Base-by-base conservation (phyloP, 1,284 basidiomycete species). In the Malassezia caprae region DNA sequence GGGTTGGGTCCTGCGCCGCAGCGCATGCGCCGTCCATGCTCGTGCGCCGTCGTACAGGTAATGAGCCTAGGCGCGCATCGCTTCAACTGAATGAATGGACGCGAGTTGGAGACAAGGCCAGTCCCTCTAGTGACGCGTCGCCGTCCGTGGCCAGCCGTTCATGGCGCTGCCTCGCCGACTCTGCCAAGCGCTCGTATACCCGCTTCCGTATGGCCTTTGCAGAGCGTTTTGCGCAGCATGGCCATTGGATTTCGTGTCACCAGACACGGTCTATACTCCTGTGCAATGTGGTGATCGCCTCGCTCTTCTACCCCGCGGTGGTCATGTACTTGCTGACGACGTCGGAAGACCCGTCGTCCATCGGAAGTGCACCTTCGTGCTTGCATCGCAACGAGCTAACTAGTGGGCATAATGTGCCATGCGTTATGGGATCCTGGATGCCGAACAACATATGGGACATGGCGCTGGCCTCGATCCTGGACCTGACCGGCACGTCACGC, bases 251-350 rank as follows among this genome's bases (percentile, higher is more conserved):
- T 40, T 68, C 70, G 17, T 57, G 58, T 5, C 87, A 89, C 73
- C 88, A 94, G 78, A 91, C 93, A 52, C 84, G 90, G 49, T 86
- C 94, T 31, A 85, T 98, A 66, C 81, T 98, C 59, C 85, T 94
- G 57, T 93, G 89, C 53, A 86, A 87, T 56, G 81, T 96, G 58
- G 88, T 96, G 68, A 96, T 98, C 78, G 93, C 90, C 43, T 90
- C 88, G 37, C 83, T 98, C 47, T 88, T 93, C 74, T 96, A 73
- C 43, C 70, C 70, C 7, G 70, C 70, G 8, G 67, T 67, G 15
- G 70, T 69, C 34, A 69, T 73, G 54, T 73, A 72, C 61, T 64
- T 73, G 19, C 34, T 57, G 23, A 52, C 47, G 23, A 57, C 55
- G n/a, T 51, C 54, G 1, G 54, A 56, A n/a, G 53, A 51, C 19